Evolutionary conservation across 768 basidiomycete species (phyloP), one percentile per base, ranked within the genome.

Genomic region (Hygrocybe punicea): DNA sequence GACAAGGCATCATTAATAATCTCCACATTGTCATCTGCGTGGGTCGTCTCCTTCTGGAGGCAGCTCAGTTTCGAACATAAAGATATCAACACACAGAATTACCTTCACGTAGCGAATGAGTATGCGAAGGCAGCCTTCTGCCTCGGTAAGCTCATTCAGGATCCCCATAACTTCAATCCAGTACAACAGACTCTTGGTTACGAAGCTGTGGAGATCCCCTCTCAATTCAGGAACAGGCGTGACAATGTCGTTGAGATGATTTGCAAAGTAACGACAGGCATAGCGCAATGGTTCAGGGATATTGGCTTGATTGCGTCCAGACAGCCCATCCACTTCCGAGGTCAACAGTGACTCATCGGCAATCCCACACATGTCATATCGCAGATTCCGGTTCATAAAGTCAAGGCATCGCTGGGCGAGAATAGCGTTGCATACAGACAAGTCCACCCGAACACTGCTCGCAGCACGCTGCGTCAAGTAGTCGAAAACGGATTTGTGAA

Each of bases 401-500:
- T 23, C 14, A 29, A 48, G 46, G 46, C 46, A 48, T 48, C 19
- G 46, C 46, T 23, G 5, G 23, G 46, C 46, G 19, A 48, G 46
- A 29, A 48, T 24, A 29, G 16, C 46, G 19, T 48, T 48, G 21
- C 14, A 29, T 7, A 21, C 16, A 48, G 46, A 13, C 23, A 48
- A 48, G 23, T 48, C 46, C 13, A 48, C 46, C 25, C 46, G n/a
- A 48, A 48, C 16, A 48, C 16, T 23, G 6, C 23, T 48, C 16
- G 5, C 23, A 14, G 46, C 46, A 21, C 46, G 46, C 21, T 48
- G 21, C 19, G 14, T 48, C 25, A 48, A 48, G 14, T 23, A 48
- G 25, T 48, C 46, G 19, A 48, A 48, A 14, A 48, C 46, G 19
- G 46, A 48, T 29, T 48, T 48, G 46, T 48, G 46, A 48, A 48